phyloP scores from a whole-genome alignment of 768 basidiomycete genomes.

The Tylopilus sp. region DNA sequence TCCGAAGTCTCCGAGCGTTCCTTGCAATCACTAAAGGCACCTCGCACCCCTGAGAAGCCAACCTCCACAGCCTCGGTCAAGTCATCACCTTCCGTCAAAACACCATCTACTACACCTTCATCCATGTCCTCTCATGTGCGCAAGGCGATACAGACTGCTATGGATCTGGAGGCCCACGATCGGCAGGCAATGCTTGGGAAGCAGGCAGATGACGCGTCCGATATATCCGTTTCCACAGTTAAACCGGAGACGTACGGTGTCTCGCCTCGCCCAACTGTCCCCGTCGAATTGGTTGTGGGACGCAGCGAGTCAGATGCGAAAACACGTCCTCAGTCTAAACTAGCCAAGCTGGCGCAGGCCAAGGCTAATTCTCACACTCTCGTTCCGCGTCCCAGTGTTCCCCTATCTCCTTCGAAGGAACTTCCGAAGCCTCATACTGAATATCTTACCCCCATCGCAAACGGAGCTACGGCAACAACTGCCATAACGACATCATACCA shows the following conservation, averaged over 20 bases:
- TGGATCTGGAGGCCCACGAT: slow-evolving; percentile 59
- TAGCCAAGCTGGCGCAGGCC: slow-evolving; percentile 69
- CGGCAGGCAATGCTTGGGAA: slow-evolving; percentile 13
- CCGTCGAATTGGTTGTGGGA: slow-evolving; percentile 8
- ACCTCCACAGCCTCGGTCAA: slow-evolving; percentile 19
- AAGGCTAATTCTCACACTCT: slow-evolving; percentile 33
- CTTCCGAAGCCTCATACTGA: slow-evolving; percentile 57
- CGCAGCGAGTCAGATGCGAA: slow-evolving; percentile 17
- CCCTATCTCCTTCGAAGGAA: slow-evolving; percentile 31
- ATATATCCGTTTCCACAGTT: slow-evolving; percentile 21
- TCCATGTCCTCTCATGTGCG: slow-evolving; percentile 60
- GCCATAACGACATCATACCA: slow-evolving; percentile 84
- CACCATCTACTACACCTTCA: slow-evolving; percentile 36
- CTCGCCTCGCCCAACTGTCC: slow-evolving; percentile 21
- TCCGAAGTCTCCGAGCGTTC: slow-evolving; percentile 22
- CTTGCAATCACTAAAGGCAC: slow-evolving; percentile 15
- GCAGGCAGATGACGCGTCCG: slow-evolving; percentile 13
- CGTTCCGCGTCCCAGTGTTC: slow-evolving; percentile 25
- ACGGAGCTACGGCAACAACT: slow-evolving; percentile 77
- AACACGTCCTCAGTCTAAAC: slow-evolving; percentile 58
- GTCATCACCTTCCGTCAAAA: slow-evolving; percentile 23
- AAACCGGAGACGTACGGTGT: slow-evolving; percentile 19
- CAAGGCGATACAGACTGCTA: slow-evolving; percentile 64
- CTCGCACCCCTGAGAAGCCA: slow-evolving; percentile 21
- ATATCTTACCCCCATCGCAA: slow-evolving; percentile 76